These are phyloP conservation scores for Jaltomata sinuosa DNA, from an alignment of 257 asterid genomes.

Conservation along the genomic window DNA sequence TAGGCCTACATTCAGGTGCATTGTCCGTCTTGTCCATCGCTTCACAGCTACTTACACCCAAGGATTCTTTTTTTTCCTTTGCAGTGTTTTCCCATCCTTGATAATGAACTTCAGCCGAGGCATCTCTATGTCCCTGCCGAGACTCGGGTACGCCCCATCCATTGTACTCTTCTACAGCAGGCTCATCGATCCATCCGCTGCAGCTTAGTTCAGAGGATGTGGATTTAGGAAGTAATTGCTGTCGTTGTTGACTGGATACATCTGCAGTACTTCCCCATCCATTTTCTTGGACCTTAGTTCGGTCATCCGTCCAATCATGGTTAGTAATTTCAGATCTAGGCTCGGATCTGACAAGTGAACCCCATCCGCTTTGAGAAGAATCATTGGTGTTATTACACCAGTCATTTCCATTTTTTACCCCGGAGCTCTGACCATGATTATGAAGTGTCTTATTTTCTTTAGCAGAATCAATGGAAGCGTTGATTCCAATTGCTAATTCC, in stretches of 20 bases:
- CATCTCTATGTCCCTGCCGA: background rate
- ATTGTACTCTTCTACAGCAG: background rate
- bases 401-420: background rate
- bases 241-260: background rate
- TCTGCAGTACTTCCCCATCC: slow-evolving; percentile 5
- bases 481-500: background rate
- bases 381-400: background rate
- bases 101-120: background rate
- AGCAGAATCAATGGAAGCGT: background rate
- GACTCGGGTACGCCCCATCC: background rate
- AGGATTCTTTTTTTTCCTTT: background rate
- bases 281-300: background rate
- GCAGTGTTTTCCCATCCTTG: background rate
- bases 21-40: background rate
- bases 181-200: background rate
- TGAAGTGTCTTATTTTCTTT: background rate
- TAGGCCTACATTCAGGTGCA: background rate
- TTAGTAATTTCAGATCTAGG: background rate
- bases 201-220: background rate
- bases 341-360: background rate
- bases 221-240: background rate
- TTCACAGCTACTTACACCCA: background rate
- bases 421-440: background rate
- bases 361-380: background rate
- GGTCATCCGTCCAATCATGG: background rate